Evolutionary conservation across 805 yeast species (phyloP), one percentile per base, ranked within the genome.

Genomic region (Saccharomycopsis capsularis): DNA sequence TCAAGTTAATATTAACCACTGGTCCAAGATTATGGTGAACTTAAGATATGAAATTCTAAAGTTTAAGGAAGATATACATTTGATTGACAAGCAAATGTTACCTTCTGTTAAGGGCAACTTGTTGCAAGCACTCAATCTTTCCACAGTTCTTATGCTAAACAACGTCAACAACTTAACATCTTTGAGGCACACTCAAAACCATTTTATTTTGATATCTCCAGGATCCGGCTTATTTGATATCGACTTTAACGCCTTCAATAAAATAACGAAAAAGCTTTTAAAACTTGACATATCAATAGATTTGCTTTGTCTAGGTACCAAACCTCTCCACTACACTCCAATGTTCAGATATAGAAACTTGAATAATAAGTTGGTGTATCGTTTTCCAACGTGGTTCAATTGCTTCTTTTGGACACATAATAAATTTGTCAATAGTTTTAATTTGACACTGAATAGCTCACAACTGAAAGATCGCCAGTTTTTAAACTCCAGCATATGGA

Each of bases 331-430:
- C 63, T 80, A 85, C 2, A 93, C 93, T 1, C 99, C 99, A 0
- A 64, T 93, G 32, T 85, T 95, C 56, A 65, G 97, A 46, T 86
- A 80, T 59, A 64, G 78, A 51, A 82, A 79, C 55, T 60, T 66
- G 38, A 69, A 70, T 36, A 69, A 73, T 16, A 67, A 68, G 25
- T 61, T 82, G 11, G 74, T 76, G 37, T 85, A 85, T 60, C 84
- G 95, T 61, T 84, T 89, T 9, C 99, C 99, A 1, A 83, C 85
- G 42, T 93, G 99, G 97, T 77, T 93, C 58, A 96, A 95, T 61
- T 83, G 90, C 13, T 89, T 96, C 0, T 93, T 85, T 60, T 93
- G 95, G 85, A 63, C 73, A 2, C 68, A 71, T 25, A 67, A 69
- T 19, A 58, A 64, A 3, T 65, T 66, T 32, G 48, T 47, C 4